Base-by-base conservation (phyloP, 805 yeast species). In the Sugiyamaella chiloensis region DNA sequence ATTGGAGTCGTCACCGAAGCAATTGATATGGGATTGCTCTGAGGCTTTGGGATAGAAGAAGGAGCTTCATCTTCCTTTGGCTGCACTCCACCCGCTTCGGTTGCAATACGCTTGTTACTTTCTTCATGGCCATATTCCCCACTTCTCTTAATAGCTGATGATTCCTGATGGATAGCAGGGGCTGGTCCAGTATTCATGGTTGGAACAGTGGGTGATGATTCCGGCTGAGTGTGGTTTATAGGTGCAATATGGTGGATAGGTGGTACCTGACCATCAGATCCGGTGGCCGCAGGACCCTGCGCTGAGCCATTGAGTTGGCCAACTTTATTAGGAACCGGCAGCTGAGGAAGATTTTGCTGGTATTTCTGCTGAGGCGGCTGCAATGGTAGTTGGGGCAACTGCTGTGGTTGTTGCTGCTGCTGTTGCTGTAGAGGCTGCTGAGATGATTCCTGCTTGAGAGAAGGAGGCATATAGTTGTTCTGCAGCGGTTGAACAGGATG, bases 341-440 rank as follows among this genome's bases (percentile, higher is more conserved):
- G 29, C 27, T 48, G 52, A 23, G 52, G 61, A 7, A 49, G 51
- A 9, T 52, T 60, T 20, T 51, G 59, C 35, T 47, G 55, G 26
- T 46, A 62, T 23, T 48, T 57, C 44, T 50, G 59, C 20, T 40
- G 47, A 14, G 44, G 48, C 17, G 46, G 44, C 40, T 51, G 54
- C 47, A 52, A 78, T 4, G 80, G 79, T 51, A 74, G 80, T 24
- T 83, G 82, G 24, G 47, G 58, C 39, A 24, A 50, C 36, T 23
- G 52, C 17, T 26, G 45, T 23, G 46, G 50, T 20, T 46, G 55
- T 26, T 39, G 52, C 8, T 2, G 24, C 11, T 51, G 61, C 39
- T 53, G 54, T 16, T 47, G 48, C n/a, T 50, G 53, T 4, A n/a
- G 17, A 32, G 36, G 36, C 14, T 32, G 36, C 14, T n/a, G 7